phyloP scores from a whole-genome alignment of 768 basidiomycete species.

The Tulasnella sp. region DNA sequence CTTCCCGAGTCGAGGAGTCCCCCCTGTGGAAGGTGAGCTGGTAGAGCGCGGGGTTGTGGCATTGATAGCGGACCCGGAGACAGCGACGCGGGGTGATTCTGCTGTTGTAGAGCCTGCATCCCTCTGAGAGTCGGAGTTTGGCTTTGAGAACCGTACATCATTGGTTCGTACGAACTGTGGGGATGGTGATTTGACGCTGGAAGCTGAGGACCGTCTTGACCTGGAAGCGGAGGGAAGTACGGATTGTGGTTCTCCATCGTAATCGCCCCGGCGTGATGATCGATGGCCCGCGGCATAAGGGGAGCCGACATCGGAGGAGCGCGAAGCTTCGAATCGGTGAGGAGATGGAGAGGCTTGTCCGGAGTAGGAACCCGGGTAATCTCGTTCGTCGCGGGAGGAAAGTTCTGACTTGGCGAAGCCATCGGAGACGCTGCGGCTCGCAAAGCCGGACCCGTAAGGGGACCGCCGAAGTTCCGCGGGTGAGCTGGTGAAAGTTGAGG shows the following conservation, averaged over 20 bases:
- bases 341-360: background rate
- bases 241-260: slow-evolving; percentile 8
- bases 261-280: background rate
- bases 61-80: background rate
- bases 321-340: slow-evolving; percentile 2
- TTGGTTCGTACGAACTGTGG: background rate
- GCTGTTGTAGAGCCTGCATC: background rate
- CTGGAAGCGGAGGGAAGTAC: slow-evolving; percentile 14
- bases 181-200: slow-evolving; percentile 4
- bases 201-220: background rate
- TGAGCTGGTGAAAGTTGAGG: slow-evolving; percentile 1
- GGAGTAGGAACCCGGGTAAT: background rate
- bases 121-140: background rate
- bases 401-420: slow-evolving; percentile 5
- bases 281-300: background rate
- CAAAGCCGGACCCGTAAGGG: slow-evolving; percentile 8
- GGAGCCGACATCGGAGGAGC: slow-evolving; percentile 1
- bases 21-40: slow-evolving; percentile 8
- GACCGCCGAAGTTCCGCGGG: background rate
- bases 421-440: background rate
- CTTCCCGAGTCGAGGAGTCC: background rate
- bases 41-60: slow-evolving; percentile 4
- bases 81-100: background rate
- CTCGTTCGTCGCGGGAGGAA: background rate
- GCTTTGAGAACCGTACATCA: slow-evolving; percentile 1